Evolutionary conservation across 352 stramenopile genomes (phyloP), one percentile per base, ranked within the genome.

Genomic region (Plasmopara muralis): DNA sequence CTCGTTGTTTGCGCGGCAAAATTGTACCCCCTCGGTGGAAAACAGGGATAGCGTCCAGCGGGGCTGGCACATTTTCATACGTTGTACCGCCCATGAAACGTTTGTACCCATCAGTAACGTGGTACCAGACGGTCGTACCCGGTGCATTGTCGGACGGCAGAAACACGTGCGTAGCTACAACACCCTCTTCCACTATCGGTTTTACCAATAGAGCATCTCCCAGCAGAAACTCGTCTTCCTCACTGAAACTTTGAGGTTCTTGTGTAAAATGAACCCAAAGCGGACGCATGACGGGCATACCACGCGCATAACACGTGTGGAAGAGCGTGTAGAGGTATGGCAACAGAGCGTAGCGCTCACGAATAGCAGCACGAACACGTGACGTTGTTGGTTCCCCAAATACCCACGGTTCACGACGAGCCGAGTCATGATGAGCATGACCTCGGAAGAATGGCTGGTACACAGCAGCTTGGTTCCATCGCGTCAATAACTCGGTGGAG

Each of bases 341-440:
- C 44, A 99, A 72, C 30, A 99, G 70, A 25, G 88, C 82, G 80
- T 99, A 99, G 18, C 97, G 80, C 42, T 84, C 74, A 70, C 97
- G 93, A 43, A 98, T 93, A 29, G 90, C 88, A 18, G 82, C 70
- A 35, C 95, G 86, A 31, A 99, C 69, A 29, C 74, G 76, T 16
- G 67, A 68, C 48, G 96, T 97, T 31, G 87, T 91, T 43, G 96
- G 88, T 39, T 98, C 92, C 18, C 93, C 95, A 71, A 98, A 99
- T 43, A 99, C 78, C 95, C 96, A 99, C 18, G 97, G 97, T 72
- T 99, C 97, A 49, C 96, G 74, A 45, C 97, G 73, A 68, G 97
- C 96, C n/a, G 94, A 96, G 76, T 99, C 97, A 66, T 99, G 96
- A 71, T 99, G 97, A 28, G 97, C 97, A 74, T 99, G 97, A 43